Evolutionary conservation across 2,329 filamentous ascomycete species (phyloP), one percentile per base, ranked within the genome.

Genomic region (Sclerotinia trifoliorum): DNA sequence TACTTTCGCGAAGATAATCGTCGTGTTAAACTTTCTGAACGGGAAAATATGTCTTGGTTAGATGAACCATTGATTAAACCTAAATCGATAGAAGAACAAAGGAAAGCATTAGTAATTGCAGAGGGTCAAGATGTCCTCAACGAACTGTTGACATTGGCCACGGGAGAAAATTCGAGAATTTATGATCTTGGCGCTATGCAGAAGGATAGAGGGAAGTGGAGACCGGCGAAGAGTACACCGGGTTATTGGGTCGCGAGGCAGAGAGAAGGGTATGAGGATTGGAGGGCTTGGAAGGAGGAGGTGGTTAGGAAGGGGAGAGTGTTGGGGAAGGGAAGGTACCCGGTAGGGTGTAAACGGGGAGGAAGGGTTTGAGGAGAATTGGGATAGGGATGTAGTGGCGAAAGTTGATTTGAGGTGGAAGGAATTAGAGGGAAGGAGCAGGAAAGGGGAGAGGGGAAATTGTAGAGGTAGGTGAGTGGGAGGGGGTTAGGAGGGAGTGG

Each of bases 1-100:
- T 90, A 88, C 77, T 81, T 93, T 42, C 83, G 88, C 35, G 86
- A 90, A 72, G 89, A 92, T 74, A 91, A 87, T 78, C 82, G 83
- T 54, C 85, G 87, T 4, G 85, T 88, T 0, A 83, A 89, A 24
- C 78, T 86, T 61, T 81, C 80, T 21, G 86, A 89, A 17, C 19
- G 60, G 75, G 58, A 62, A 49, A 61, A 67, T 26, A 49, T 67
- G 55, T 83, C 87, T 70, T 92, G 90, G 89, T 80, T 90, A 3
- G 81, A 85, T 4, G 84, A 88, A 77, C 89, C 89, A 21, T 81
- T 92, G 72, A 76, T 77, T n/a, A 77, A 78, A 62, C 73, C 76
- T 24, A 77, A 77, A 65, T 73, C 75, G n/a, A 76, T 81, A 5
- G 79, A 82, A 11, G 81, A 86, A 71, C 81, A 84, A 73, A 80